A percentile compares a stretch with the other conserved stretches of the same genome.
Conservation (phyloP, 2,329 filamentous ascomycete genomes). For the Fusarium sp. region DNA sequence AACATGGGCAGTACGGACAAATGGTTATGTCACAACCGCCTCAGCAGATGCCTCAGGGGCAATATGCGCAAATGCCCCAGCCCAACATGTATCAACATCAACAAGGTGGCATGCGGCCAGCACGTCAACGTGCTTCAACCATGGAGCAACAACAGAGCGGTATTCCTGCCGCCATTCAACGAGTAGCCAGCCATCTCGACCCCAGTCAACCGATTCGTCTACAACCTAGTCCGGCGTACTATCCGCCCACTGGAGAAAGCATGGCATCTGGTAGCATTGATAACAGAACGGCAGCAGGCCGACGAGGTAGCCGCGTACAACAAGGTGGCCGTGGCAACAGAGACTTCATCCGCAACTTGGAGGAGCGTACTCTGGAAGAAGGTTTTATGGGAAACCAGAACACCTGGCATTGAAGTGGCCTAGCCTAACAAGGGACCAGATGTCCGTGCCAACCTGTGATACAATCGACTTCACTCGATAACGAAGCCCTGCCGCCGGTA, state of each 20-base stretch:
- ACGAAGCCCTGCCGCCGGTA: conserved; percentile 14
- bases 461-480: conserved; percentile 21
- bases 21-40: conserved; percentile 77
- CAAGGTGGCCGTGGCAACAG: conserved; percentile 73
- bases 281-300: conserved; percentile 68
- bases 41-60: conserved; percentile 74
- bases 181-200: conserved; percentile 95
- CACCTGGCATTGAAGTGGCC: conserved; percentile 72
- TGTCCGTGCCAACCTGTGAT: conserved; percentile 34
- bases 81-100: conserved; percentile 71
- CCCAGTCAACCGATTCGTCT: conserved; percentile 93
- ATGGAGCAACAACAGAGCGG: conserved; percentile 96
- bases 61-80: conserved; percentile 69
- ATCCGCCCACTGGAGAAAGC: conserved; percentile 90
- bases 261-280: conserved; percentile 69
- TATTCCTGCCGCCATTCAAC: conserved; percentile 91
- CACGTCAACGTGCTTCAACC: conserved; percentile 90
- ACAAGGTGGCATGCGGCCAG: conserved; percentile 76
- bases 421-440: conserved; percentile 33
- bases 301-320: conserved; percentile 80
- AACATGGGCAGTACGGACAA: conserved; percentile 77
- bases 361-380: conserved; percentile 94
- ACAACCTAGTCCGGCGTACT: conserved; percentile 96
- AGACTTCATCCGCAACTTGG: conserved; percentile 94
- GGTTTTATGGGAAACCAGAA: conserved; percentile 79